Conservation (phyloP, 805 yeast species). For the Ogataea kodamae region DNA sequence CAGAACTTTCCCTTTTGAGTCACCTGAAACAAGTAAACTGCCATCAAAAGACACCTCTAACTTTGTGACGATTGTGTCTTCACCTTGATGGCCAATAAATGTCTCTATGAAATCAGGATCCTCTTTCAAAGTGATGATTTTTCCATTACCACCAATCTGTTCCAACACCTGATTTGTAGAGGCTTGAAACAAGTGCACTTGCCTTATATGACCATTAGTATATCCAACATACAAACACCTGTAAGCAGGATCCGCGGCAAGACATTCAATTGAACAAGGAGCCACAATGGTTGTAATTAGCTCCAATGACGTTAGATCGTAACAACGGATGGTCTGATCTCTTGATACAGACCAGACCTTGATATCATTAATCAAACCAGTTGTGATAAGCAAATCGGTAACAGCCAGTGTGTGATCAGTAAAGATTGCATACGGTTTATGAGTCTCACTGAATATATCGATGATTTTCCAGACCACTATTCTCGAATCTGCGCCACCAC, state of each 20-base stretch:
- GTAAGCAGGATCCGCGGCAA: constrained; percentile 75
- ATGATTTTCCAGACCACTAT: constrained; percentile 66
- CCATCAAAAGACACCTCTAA: constrained; percentile 72
- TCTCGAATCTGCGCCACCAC: constrained; percentile 82
- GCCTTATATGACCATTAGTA: constrained; percentile 55
- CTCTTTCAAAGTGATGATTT: constrained; percentile 45
- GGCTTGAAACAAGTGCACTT: constrained; percentile 46
- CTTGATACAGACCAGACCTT: constrained; percentile 65
- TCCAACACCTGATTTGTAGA: constrained; percentile 43
- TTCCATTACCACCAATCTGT: constrained; percentile 57
- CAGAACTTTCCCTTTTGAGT: constrained; percentile 61
- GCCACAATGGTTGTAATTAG: constrained; percentile 72
- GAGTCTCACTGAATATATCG: constrained; percentile 49
- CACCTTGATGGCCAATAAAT: constrained; percentile 47
- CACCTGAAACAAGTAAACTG: constrained; percentile 69
- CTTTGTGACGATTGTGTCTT: constrained; percentile 42
- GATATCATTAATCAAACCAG: constrained; percentile 56
- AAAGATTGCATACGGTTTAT: constrained; percentile 56
- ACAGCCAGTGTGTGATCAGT: constrained; percentile 56
- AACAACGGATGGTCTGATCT: constrained; percentile 74
- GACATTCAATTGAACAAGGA: constrained; percentile 50
- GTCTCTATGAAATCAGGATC: constrained; percentile 50
- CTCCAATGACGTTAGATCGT: constrained; percentile 45
- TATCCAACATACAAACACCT: constrained; percentile 72
- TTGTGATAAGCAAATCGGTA: constrained; percentile 38